These are phyloP conservation scores for Lactarius sanguifluus DNA, from an alignment of 768 basidiomycete species.

Conservation along the genomic window DNA sequence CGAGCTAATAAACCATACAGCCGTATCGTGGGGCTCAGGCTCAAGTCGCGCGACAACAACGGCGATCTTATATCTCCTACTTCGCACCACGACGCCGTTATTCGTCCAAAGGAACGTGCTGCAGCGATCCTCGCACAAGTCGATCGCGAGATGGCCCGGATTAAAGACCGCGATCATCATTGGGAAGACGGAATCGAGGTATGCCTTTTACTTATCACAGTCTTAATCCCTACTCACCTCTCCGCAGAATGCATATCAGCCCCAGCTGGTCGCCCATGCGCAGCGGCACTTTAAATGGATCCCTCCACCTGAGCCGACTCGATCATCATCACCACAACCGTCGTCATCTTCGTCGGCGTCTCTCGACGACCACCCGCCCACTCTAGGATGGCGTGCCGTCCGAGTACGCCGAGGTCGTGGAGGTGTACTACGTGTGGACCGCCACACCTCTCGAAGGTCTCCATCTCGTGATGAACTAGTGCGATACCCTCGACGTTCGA, in stretches of 20 bases:
- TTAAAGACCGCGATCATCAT: constrained; percentile 71
- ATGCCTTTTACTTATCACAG: constrained; percentile 31
- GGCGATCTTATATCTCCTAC: constrained; percentile 42
- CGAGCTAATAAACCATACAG: constrained; percentile 31
- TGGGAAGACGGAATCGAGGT: constrained; percentile 92
- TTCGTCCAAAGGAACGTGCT: constrained; percentile 67
- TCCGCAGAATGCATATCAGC: constrained; percentile 67
- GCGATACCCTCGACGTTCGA: constrained; percentile 23
- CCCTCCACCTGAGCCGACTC: constrained; percentile 40
- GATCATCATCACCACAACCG: constrained; percentile 35
- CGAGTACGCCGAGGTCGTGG: constrained; percentile 82
- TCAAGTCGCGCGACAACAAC: constrained; percentile 47
- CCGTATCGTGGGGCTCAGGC: constrained; percentile 50
- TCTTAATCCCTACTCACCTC: constrained; percentile 14
- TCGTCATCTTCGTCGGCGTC: constrained; percentile 33
- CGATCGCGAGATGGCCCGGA: constrained; percentile 53
- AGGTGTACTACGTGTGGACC: constrained; percentile 74
- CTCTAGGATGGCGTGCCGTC: constrained; percentile 47
- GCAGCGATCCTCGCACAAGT: constrained; percentile 58
- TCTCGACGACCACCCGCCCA: constrained; percentile 34
- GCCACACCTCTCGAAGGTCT: constrained; percentile 42
- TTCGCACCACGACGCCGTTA: constrained; percentile 48
- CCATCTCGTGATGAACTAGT: constrained; percentile 19
- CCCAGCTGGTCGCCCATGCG: constrained; percentile 53
- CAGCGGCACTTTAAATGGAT: constrained; percentile 69